Conservation (phyloP, 805 yeast species). For the Candida insectorum region DNA sequence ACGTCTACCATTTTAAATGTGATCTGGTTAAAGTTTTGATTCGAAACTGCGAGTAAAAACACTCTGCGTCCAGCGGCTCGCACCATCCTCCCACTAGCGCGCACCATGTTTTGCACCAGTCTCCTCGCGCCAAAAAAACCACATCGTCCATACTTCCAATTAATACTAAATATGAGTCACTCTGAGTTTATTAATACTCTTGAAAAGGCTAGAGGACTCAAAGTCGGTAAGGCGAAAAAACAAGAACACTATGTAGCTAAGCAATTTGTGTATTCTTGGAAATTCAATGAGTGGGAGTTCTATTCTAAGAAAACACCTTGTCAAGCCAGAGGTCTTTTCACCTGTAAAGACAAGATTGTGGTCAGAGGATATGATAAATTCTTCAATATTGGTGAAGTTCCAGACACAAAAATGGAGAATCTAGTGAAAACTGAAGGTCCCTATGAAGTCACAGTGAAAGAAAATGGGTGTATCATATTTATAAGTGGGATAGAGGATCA, state of each 20-base stretch:
- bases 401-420: constrained; percentile 46
- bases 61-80: too few species aligned
- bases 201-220: constrained; percentile 13
- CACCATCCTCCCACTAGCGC: too few species aligned
- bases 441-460: constrained; percentile 75
- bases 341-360: constrained; percentile 47
- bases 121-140: too few species aligned
- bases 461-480: constrained; percentile 90
- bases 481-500: constrained; percentile 71
- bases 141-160: too few species aligned
- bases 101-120: too few species aligned
- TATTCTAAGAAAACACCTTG: constrained; percentile 62
- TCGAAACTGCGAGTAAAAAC: too few species aligned
- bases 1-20: constrained; percentile 46
- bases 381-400: constrained; percentile 73
- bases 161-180: too few species aligned
- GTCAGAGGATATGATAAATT: constrained; percentile 94
- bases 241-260: constrained; percentile 5
- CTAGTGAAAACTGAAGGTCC: constrained; percentile 67
- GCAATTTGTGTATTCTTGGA: constrained; percentile 51
- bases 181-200: too few species aligned
- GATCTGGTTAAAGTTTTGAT: too few species aligned
- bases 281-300: constrained; percentile 88
- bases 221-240: constrained; percentile 20
- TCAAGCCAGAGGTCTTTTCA: constrained; percentile 83